Percentiles rank a stretch among this genome's conserved stretches.
Evolutionary conservation across 805 yeast genomes (phyloP).

Genomic region (Cyberlindnera saturnus): DNA sequence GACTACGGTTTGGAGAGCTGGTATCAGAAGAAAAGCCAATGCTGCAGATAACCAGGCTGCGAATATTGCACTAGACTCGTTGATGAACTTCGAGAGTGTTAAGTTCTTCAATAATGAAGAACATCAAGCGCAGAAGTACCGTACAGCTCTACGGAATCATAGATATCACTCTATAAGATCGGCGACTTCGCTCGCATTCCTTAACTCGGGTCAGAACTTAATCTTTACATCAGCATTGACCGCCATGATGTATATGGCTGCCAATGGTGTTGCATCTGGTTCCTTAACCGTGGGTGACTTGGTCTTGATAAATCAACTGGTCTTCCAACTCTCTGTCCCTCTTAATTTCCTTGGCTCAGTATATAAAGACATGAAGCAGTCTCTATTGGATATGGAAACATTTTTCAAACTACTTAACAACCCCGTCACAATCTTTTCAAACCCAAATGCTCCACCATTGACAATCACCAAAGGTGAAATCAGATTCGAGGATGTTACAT

Average conservation of each 20-base stretch:
- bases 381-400: slow-evolving; percentile 93
- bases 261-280: slow-evolving; percentile 82
- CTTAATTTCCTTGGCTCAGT: slow-evolving; percentile 92
- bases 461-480: slow-evolving; percentile 56
- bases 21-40: slow-evolving; percentile 83
- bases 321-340: slow-evolving; percentile 93
- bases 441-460: slow-evolving; percentile 57
- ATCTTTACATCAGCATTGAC: slow-evolving; percentile 87
- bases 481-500: slow-evolving; percentile 82
- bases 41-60: slow-evolving; percentile 96
- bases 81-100: slow-evolving; percentile 91
- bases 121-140: slow-evolving; percentile 75
- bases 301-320: slow-evolving; percentile 90
- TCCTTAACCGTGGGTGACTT: slow-evolving; percentile 87
- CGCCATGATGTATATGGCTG: slow-evolving; percentile 98
- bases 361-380: slow-evolving; percentile 89
- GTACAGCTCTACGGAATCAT: slow-evolving; percentile 63
- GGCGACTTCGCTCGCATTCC: slow-evolving; percentile 76
- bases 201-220: slow-evolving; percentile 74
- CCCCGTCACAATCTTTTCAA: slow-evolving; percentile 58
- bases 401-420: slow-evolving; percentile 79
- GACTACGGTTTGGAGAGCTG: slow-evolving; percentile 95
- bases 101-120: slow-evolving; percentile 90
- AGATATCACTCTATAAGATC: slow-evolving; percentile 66
- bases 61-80: slow-evolving; percentile 85